Percentiles rank a stretch among this genome's conserved stretches.
Conservation (phyloP, 192 early-diverging fungal species). For the Entomortierella chlamydospora region DNA sequence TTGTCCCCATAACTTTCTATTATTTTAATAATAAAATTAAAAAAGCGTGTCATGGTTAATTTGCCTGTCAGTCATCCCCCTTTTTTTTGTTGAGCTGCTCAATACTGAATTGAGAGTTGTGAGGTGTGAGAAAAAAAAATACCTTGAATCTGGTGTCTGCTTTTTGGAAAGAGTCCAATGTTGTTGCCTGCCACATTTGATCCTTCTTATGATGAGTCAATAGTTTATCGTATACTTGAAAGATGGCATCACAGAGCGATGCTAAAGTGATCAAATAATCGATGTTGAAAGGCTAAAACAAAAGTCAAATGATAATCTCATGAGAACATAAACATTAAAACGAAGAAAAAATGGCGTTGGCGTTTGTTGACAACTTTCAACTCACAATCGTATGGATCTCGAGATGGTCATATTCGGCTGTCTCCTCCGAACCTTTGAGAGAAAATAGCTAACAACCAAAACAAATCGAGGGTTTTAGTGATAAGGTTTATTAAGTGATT, state of each 20-base stretch:
- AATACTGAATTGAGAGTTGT: no score
- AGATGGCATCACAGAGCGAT: slow-evolving; percentile 32
- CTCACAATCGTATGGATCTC: slow-evolving; percentile 22
- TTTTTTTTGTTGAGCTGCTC: not conserved
- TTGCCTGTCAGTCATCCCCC: not conserved
- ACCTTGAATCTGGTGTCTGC: slow-evolving; percentile 42
- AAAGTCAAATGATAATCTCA: not conserved
- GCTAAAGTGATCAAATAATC: slow-evolving; percentile 33
- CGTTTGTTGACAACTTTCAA: not conserved
- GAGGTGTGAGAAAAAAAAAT: not conserved
- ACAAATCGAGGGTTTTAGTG: no score
- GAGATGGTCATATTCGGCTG: slow-evolving; percentile 26
- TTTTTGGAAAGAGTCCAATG: slow-evolving; percentile 25
- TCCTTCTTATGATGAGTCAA: not conserved
- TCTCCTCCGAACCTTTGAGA: not conserved
- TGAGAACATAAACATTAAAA: no score
- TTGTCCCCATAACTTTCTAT: slow-evolving; percentile 25
- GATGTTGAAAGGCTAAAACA: slow-evolving; percentile 20
- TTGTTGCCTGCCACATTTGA: not conserved
- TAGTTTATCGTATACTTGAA: slow-evolving; percentile 23
- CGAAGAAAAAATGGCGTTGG: not conserved
- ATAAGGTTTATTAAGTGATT: no score
- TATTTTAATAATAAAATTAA: not conserved
- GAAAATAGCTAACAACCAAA: no score
- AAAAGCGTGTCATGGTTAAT: not conserved